These are phyloP conservation scores for Takashimella koratensis DNA, from an alignment of 1,284 basidiomycete genomes.

Conservation along the genomic window DNA sequence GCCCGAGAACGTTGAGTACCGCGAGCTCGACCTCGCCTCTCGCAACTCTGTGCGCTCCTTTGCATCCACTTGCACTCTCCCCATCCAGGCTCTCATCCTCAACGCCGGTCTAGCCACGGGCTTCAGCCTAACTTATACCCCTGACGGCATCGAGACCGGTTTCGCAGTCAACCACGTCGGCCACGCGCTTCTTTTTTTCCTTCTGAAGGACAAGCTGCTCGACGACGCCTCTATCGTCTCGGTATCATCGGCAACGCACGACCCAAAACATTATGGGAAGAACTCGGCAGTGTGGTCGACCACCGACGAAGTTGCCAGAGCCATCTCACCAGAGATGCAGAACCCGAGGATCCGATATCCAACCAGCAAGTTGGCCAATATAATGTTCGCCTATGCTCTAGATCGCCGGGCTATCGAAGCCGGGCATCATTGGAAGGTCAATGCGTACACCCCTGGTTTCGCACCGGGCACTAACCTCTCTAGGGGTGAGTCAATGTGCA, in stretches of 20 bases:
- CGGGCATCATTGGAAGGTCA: slow-evolving; percentile 13
- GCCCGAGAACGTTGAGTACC: slow-evolving; percentile 8
- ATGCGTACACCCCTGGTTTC: slow-evolving; percentile 19
- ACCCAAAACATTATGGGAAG: slow-evolving; percentile 5
- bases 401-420: not conserved
- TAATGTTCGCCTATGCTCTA: slow-evolving; percentile 19
- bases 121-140: too few relatives aligned
- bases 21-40: slow-evolving; percentile 5
- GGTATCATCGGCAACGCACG: slow-evolving; percentile 15
- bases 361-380: slow-evolving; percentile 12
- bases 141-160: slow-evolving; percentile 12
- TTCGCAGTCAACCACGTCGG: slow-evolving; percentile 25
- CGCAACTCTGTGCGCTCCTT: slow-evolving; percentile 3
- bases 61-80: slow-evolving; percentile 1
- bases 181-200: slow-evolving; percentile 24
- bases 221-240: slow-evolving; percentile 13
- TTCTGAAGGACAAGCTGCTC: slow-evolving; percentile 6
- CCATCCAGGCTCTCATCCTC: not conserved
- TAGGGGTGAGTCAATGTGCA: not conserved
- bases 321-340: not conserved
- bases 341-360: not conserved
- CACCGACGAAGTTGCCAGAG: slow-evolving; percentile 16
- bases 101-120: too few relatives aligned
- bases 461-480: slow-evolving; percentile 8
- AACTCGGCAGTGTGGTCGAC: too few relatives aligned